phyloP scores from a whole-genome alignment of 345 rosid genomes.

The Sapria himalayana region DNA sequence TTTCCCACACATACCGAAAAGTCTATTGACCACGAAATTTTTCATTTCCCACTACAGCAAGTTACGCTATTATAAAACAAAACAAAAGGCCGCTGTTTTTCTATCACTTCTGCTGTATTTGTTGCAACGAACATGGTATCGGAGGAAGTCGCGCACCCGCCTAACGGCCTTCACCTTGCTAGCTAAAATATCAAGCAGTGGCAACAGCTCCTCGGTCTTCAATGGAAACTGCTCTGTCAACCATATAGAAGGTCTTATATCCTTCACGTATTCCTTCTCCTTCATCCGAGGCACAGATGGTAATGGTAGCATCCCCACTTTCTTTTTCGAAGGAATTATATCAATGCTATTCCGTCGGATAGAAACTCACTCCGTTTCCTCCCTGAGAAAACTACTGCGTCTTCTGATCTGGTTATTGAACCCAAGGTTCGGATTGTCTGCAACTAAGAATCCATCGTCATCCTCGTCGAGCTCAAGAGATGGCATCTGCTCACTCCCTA shows the following conservation, averaged over 20 bases:
- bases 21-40: too few species aligned
- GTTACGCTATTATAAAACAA: too few species aligned
- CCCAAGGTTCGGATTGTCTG: slow-evolving; percentile 53
- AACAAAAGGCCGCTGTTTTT: too few species aligned
- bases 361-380: slow-evolving; percentile 45
- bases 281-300: slow-evolving; percentile 39
- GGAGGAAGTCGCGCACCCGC: slow-evolving; percentile 70
- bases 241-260: slow-evolving; percentile 81
- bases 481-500: slow-evolving; percentile 49
- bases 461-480: slow-evolving; percentile 55
- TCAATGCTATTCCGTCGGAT: slow-evolving; percentile 65
- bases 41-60: too few species aligned
- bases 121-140: too few species aligned
- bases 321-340: slow-evolving; percentile 30
- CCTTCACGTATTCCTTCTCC: slow-evolving; percentile 68
- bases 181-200: slow-evolving; percentile 82
- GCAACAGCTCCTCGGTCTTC: slow-evolving; percentile 74
- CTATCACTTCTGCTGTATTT: too few species aligned
- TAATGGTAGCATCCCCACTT: slow-evolving; percentile 12
- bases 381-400: slow-evolving; percentile 85
- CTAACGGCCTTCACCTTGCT: slow-evolving; percentile 87
- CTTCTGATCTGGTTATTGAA: slow-evolving; percentile 21
- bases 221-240: slow-evolving; percentile 86
- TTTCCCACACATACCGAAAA: too few species aligned
- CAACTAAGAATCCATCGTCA: slow-evolving; percentile 70